These are phyloP conservation scores for Podospora appendiculata DNA, from an alignment of 495 filamentous ascomycete species.

Conservation along the genomic window DNA sequence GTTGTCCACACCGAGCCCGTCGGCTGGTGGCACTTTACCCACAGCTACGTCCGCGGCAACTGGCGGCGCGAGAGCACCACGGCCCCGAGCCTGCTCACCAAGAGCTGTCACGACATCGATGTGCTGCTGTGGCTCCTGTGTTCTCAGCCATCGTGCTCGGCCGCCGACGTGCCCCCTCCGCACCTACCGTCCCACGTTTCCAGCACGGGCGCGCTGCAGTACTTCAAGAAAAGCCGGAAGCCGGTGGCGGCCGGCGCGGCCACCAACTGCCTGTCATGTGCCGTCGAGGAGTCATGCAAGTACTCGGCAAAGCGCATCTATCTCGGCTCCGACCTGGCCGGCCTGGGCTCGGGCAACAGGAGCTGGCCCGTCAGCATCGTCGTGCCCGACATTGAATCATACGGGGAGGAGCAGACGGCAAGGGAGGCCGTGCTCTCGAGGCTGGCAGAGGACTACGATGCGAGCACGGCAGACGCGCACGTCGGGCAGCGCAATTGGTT, in stretches of 20 bases:
- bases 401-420: conserved; percentile 32
- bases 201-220: conserved; percentile 63
- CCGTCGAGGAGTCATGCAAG: conserved; percentile 60
- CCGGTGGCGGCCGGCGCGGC: conserved; percentile 62
- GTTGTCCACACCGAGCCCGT: conserved; percentile 91
- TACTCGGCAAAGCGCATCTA: conserved; percentile 85
- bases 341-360: conserved; percentile 46
- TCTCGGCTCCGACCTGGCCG: conserved; percentile 37
- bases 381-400: conserved; percentile 82
- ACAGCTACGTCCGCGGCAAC: conserved; percentile 90
- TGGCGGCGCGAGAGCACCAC: conserved; percentile 73
- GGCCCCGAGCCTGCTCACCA: conserved; percentile 78
- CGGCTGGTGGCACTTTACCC: conserved; percentile 93
- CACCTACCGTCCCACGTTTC: conserved; percentile 70
- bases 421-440: conserved; percentile 35
- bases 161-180: conserved; percentile 29
- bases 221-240: conserved; percentile 68
- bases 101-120: conserved; percentile 93
- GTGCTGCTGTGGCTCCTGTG: conserved; percentile 82
- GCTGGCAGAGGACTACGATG: conserved; percentile 63
- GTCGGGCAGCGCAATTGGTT: conserved; percentile 70
- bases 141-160: conserved; percentile 43
- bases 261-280: conserved; percentile 83
- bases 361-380: conserved; percentile 85
- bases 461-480: conserved; percentile 36